Evolutionary conservation across 1,284 basidiomycete species (phyloP), one percentile per base, ranked within the genome.

Genomic region (Sanghuangporus sanghuang): DNA sequence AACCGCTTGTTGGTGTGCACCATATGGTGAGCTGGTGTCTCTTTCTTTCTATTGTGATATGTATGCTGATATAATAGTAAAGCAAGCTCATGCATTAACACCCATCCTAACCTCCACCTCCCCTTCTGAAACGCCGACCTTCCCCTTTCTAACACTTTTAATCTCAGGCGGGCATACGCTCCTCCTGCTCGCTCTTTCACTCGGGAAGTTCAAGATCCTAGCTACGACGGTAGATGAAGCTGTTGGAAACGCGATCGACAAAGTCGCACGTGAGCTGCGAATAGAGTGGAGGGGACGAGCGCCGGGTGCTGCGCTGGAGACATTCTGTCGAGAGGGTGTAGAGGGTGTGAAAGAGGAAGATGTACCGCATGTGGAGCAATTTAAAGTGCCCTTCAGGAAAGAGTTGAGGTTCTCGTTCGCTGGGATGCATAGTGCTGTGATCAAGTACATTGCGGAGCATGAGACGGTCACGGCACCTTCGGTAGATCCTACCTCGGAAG

Each of bases 41-140:
- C 44, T 59, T 49, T 49, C 32, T 39, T 18, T 46, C 6, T 44
- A 46, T 44, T 27, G 58, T 36, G 40, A 46, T 27, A 55, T 54
- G 60, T 32, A 61, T 52, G 48, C 49, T 38, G 62, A 27, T 58
- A 65, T 2, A 57, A n/a, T n/a, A 50, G n/a, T 49, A 38, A 64
- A 95, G 95, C 95, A 96, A 93, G 96, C 93, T 0, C 95, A 98
- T 71, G 93, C 96, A 0, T 79, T 97, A 0, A 97, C 95, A 0
- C 82, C 92, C 0, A 75, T 93, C 32, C 81, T 97, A 9, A 95
- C 95, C 0, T 76, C 81, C 1, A 76, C 80, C 21, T 64, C 71
- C 0, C 72, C 78, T 39, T 42, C 67, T 0, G 70, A 79, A 18
- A 76, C 78, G 4, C 92, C 93, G 0, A 69, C 71, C 12, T 97